Conservation (phyloP, 164 flowering plant species). For the Umbilicus rupestris region DNA sequence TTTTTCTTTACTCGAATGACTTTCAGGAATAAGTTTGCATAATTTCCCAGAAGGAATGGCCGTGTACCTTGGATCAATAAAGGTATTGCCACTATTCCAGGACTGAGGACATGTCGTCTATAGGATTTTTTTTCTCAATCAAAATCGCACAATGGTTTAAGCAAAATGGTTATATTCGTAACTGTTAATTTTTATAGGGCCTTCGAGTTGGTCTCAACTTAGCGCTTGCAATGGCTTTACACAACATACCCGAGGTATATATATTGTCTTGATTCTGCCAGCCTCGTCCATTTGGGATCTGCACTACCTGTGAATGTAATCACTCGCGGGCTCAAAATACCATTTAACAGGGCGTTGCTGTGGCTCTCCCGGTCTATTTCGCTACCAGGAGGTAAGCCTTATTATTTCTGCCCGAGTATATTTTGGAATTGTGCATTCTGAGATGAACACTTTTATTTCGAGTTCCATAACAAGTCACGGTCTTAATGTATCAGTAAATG, state of each 20-base stretch:
- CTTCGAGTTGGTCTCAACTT: slow-evolving; percentile 86
- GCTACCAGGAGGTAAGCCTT: slow-evolving; percentile 67
- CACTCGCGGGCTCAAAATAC: not conserved
- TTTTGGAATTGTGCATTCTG: not conserved
- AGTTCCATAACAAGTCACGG: slow-evolving; percentile 3
- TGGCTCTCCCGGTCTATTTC: slow-evolving; percentile 92
- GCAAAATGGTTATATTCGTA: not conserved
- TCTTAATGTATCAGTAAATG: slow-evolving; percentile 56
- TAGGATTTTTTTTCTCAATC: not conserved
- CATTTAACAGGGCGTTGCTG: slow-evolving; percentile 37
- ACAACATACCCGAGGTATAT: slow-evolving; percentile 92
- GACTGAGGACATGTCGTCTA: not conserved
- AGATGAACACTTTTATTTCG: not conserved
- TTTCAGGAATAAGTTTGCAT: slow-evolving; percentile 92
- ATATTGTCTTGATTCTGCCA: not conserved
- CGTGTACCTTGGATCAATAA: slow-evolving; percentile 85
- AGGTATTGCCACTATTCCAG: slow-evolving; percentile 34
- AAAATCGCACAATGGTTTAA: not conserved
- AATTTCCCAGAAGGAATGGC: slow-evolving; percentile 99
- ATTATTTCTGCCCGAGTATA: not conserved
- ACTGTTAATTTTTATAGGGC: slow-evolving; percentile 33
- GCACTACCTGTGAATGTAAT: not conserved
- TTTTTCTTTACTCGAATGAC: not conserved
- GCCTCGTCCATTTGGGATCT: not conserved
- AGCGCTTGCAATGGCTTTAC: slow-evolving; percentile 89